phyloP scores from a whole-genome alignment of 345 rosid species.

The Eucalyptus paniculata region DNA sequence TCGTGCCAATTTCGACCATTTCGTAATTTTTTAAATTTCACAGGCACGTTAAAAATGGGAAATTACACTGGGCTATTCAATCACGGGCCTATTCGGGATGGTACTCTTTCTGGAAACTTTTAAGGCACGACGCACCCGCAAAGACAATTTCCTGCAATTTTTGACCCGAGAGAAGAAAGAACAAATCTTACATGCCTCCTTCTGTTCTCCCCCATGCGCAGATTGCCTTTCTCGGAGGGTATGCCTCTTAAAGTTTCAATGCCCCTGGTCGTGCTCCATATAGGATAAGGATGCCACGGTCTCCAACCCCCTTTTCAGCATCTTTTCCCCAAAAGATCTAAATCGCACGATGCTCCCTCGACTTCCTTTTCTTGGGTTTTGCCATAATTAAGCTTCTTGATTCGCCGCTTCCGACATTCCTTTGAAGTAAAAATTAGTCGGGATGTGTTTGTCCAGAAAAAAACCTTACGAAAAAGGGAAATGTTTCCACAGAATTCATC shows the following conservation, averaged over 20 bases:
- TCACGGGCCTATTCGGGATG: background rate
- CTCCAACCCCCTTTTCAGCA: background rate
- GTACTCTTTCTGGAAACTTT: background rate
- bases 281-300: background rate
- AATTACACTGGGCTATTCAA: background rate
- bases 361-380: background rate
- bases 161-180: background rate
- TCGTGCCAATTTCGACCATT: background rate
- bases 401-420: background rate
- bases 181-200: background rate
- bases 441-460: background rate
- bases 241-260: background rate
- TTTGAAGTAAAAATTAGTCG: background rate
- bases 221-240: background rate
- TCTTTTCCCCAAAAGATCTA: background rate
- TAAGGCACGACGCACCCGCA: background rate
- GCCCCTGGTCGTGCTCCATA: background rate
- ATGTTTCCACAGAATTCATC: background rate
- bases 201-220: background rate
- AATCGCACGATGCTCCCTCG: background rate
- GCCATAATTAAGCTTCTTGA: background rate
- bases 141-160: background rate
- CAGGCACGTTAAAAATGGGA: too few relatives aligned
- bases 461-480: background rate
- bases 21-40: too few relatives aligned